Conservation (phyloP, 2,329 filamentous ascomycete genomes). For the Diaporthe eres region DNA sequence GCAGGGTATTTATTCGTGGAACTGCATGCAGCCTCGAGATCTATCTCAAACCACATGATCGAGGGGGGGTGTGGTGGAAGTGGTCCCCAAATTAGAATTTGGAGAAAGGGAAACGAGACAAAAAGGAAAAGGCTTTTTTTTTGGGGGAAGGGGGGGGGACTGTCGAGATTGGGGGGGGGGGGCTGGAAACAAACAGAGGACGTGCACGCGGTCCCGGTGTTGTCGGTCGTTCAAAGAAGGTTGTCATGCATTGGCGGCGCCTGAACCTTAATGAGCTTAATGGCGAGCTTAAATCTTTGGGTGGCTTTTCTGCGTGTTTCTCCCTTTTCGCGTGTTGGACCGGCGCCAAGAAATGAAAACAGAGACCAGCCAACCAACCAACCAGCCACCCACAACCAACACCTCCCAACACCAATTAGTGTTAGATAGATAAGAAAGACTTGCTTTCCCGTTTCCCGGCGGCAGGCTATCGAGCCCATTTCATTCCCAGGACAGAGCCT, state of each 20-base stretch:
- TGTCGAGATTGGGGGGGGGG: background rate
- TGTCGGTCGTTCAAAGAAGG: slow-evolving; percentile 40
- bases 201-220: slow-evolving; percentile 34
- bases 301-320: slow-evolving; percentile 21
- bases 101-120: background rate
- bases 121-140: background rate
- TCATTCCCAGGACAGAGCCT: background rate
- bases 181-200: slow-evolving; percentile 23
- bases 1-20: slow-evolving; percentile 22
- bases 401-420: background rate
- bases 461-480: background rate
- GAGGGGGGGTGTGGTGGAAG: background rate
- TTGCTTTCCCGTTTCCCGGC: background rate
- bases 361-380: background rate
- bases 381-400: background rate
- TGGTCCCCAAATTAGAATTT: slow-evolving; percentile 29
- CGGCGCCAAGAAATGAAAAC: background rate
- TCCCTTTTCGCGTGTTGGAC: background rate
- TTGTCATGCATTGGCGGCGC: slow-evolving; percentile 40
- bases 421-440: background rate
- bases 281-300: slow-evolving; percentile 38
- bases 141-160: background rate
- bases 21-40: slow-evolving; percentile 17
- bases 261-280: slow-evolving; percentile 43
- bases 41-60: slow-evolving; percentile 25